Base-by-base conservation (phyloP, 352 stramenopile genomes). In the Pythium volutum region DNA sequence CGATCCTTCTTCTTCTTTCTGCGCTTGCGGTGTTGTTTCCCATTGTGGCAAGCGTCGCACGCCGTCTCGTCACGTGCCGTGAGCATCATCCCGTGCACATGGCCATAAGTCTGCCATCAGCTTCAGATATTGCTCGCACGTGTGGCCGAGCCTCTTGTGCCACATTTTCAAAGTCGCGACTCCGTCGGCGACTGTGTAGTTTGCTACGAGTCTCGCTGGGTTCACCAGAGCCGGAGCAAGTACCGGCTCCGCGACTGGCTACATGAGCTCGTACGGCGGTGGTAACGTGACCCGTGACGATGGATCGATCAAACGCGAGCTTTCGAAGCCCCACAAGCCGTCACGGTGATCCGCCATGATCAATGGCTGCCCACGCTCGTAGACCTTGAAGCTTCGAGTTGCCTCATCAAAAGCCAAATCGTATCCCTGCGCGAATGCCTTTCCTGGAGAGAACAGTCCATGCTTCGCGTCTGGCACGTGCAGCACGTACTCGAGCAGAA, bases 81-180 rank as follows among this genome's bases (percentile, higher is more conserved):
- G 14, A 52, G 1, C 15, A 52, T 41, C 53, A 60, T 60, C 1
- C 53, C 53, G 3, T 52, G 4, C 1, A 60, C 42, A 12, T 29
- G 10, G 3, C 53, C 41, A n/a, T 46, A 52, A 25, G 26, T 60
- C 41, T 3, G 31, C 53, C 53, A 60, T 60, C 6, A 20, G 33
- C 29, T 52, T 60, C 2, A 60, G 53, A 42, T 60, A 60, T 39
- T 50, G 8, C 29, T 59, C 14, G 23, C 53, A 55, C 38, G 55
- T 58, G 43, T 71, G 29, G 3, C 33, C 26, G 20, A 63, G 61
- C 59, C 46, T 77, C 94, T 31, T 57, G 49, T 43, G 49, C 29
- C 34, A 68, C 5, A 34, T 16, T 15, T 52, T 22, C 7, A 36
- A 14, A 2, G 9, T 38, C 8, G 46, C 46, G 15, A 52, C 46